Evolutionary conservation across 1,284 basidiomycete genomes (phyloP), one percentile per base, ranked within the genome.

Genomic region (Cryptococcus jaspeensis): DNA sequence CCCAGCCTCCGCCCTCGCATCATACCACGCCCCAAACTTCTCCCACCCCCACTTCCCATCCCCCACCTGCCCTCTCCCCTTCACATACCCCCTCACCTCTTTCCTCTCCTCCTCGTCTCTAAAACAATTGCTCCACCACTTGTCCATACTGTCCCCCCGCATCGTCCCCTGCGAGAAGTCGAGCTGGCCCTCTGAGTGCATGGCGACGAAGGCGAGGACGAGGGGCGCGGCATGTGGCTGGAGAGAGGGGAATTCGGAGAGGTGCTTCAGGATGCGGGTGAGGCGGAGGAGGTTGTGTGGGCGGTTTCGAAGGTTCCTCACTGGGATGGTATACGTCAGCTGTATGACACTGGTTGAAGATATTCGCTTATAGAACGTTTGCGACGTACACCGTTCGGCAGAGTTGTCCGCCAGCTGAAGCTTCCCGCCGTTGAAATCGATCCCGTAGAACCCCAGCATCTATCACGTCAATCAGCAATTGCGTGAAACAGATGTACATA

Each of bases 11-110:
- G 20, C 44, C 23, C 50, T 87, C 72, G 92, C 90, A 20, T 92
- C 82, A 22, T 94, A 79, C 28, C 89, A 84, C 75, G 92, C 89
- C 78, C 92, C 93, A 52, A 94, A 82, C 77, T 90, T 40, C 16
- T 56, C 37, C 55, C 50, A 57, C 6, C 59, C 59, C 60, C 60
- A 64, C 7, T 20, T 25, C 28, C 53, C 54, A 3, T 55, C 53
- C 11, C 60, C 62, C n/a, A 52, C 94, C 81, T 23, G 91, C 6
- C 64, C 60, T 49, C 64, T 46, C 59, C 79, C 78, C 52, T 63
- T 62, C 37, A 88, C 83, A 49, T 81, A 62, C 35, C 68, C 72
- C 28, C 79, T 77, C 36, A 89, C 78, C 80, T 81, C 84, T 39
- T 77, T 70, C 60, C 87, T 76, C 62, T 87, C 85, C 56, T 78